A percentile compares a stretch with the other conserved stretches of the same genome.
phyloP scores from a whole-genome alignment of 441 rosid genomes.

The Francoa sonchifolia region DNA sequence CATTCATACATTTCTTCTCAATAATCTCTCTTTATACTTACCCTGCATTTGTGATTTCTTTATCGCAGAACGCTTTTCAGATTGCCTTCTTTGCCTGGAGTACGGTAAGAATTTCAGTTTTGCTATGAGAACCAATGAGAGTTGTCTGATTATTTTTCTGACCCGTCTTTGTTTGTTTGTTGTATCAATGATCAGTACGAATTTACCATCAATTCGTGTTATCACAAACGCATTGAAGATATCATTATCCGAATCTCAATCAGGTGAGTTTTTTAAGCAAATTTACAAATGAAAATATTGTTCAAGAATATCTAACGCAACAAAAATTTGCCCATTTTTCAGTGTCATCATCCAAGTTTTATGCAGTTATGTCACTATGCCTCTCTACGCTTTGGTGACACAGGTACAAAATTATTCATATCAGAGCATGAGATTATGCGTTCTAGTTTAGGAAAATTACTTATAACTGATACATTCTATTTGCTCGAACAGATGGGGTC shows the following conservation, averaged over 20 bases:
- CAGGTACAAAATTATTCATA: constrained; percentile 20
- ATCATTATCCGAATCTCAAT: constrained; percentile 29
- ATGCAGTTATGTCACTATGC: constrained; percentile 45
- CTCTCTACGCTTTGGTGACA: constrained; percentile 39
- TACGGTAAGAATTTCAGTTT: constrained; percentile 24
- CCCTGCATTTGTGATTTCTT: background rate
- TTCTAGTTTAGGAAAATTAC: background rate
- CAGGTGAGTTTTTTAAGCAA: constrained; percentile 23
- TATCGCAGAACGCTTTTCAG: constrained; percentile 53
- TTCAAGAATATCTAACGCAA: no score
- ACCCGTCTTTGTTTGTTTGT: no score
- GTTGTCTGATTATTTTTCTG: background rate
- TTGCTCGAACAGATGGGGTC: constrained; percentile 48
- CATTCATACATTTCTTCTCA: background rate
- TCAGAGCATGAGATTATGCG: background rate
- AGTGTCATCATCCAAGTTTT: constrained; percentile 48
- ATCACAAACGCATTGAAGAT: constrained; percentile 24
- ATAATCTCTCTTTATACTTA: background rate
- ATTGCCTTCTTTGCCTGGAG: constrained; percentile 59
- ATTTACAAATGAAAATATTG: background rate
- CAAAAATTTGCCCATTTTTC: background rate
- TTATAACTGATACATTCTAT: background rate
- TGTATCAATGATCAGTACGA: constrained; percentile 25
- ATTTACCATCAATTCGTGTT: constrained; percentile 36
- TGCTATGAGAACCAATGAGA: background rate